Conservation (phyloP, 768 basidiomycete species). For the Agrocybe chaxingu region DNA sequence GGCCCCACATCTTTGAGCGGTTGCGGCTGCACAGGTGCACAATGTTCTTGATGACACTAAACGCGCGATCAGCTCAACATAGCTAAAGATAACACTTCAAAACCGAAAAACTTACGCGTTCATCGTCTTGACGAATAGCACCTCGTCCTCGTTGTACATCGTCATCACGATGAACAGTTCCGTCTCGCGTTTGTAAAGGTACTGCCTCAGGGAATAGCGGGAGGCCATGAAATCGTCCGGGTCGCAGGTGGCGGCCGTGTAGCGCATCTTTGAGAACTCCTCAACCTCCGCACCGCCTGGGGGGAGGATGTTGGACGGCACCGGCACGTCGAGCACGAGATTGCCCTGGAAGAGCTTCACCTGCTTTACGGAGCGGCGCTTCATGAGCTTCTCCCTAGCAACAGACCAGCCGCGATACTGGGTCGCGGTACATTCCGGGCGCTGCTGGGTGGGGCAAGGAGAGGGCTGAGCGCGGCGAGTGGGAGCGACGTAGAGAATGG, state of each 20-base stretch:
- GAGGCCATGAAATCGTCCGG: conserved; percentile 82
- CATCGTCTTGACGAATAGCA: conserved; percentile 78
- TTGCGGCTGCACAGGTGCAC: conserved; percentile 71
- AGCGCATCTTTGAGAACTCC: conserved; percentile 82
- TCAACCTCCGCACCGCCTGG: conserved; percentile 57
- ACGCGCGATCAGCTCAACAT: conserved; percentile 3
- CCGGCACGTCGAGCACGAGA: conserved; percentile 78
- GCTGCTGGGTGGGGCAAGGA: too few species aligned
- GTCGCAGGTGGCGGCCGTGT: conserved; percentile 87
- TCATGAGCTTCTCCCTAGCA: conserved; percentile 79
- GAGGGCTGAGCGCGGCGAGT: too few species aligned
- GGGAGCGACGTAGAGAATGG: too few species aligned
- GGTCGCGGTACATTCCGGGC: conserved; percentile 46
- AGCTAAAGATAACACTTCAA: background rate
- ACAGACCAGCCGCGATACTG: conserved; percentile 56
- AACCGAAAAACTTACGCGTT: conserved; percentile 56
- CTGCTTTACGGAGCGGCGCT: conserved; percentile 72
- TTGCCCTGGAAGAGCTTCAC: conserved; percentile 82
- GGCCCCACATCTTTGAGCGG: conserved; percentile 80
- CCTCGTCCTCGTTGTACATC: conserved; percentile 93
- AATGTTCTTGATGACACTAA: conserved; percentile 82
- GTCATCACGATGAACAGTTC: conserved; percentile 97
- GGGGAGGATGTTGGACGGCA: conserved; percentile 78
- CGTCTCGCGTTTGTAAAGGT: conserved; percentile 74
- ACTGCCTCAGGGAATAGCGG: conserved; percentile 77